Percentiles rank a stretch among this genome's conserved stretches.
Conservation (phyloP, 1,284 basidiomycete species). For the Naganishia albida region DNA sequence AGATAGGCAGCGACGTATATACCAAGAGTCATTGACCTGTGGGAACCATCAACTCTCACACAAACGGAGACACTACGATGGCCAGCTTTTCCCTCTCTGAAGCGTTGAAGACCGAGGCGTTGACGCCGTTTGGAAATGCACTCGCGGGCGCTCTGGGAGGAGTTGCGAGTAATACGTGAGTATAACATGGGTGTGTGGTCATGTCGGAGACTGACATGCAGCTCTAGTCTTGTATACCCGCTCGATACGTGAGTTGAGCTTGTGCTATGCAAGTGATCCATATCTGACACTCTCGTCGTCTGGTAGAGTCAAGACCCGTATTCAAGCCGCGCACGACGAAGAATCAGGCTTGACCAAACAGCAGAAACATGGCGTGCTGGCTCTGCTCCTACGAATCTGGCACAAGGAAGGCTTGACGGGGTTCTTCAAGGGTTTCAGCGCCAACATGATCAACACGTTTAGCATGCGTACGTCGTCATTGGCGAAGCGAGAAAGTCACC, state of each 20-base stretch:
- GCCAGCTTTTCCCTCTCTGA: slow-evolving; percentile 19
- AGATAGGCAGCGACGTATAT: neutral
- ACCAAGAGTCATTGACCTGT: neutral
- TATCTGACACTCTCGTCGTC: neutral
- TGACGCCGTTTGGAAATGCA: slow-evolving; percentile 90
- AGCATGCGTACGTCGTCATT: slow-evolving; percentile 73
- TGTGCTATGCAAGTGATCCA: neutral
- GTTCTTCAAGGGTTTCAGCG: slow-evolving; percentile 88
- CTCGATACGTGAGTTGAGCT: slow-evolving; percentile 67
- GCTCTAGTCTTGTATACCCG: slow-evolving; percentile 81
- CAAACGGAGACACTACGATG: neutral
- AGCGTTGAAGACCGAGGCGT: slow-evolving; percentile 50
- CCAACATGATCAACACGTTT: slow-evolving; percentile 99
- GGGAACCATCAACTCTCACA: neutral
- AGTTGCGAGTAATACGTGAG: slow-evolving; percentile 88
- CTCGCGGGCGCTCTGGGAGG: slow-evolving; percentile 93
- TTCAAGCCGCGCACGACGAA: slow-evolving; percentile 66
- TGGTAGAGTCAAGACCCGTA: slow-evolving; percentile 85
- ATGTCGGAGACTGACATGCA: slow-evolving; percentile 2
- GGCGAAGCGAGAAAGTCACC: neutral
- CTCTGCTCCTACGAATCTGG: slow-evolving; percentile 69
- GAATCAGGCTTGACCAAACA: slow-evolving; percentile 35
- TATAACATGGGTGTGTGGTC: slow-evolving; percentile 37
- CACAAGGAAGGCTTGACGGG: slow-evolving; percentile 76
- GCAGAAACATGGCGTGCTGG: slow-evolving; percentile 58